These are phyloP conservation scores for Candida lessepsii DNA, from an alignment of 805 yeast genomes.

Conservation along the genomic window DNA sequence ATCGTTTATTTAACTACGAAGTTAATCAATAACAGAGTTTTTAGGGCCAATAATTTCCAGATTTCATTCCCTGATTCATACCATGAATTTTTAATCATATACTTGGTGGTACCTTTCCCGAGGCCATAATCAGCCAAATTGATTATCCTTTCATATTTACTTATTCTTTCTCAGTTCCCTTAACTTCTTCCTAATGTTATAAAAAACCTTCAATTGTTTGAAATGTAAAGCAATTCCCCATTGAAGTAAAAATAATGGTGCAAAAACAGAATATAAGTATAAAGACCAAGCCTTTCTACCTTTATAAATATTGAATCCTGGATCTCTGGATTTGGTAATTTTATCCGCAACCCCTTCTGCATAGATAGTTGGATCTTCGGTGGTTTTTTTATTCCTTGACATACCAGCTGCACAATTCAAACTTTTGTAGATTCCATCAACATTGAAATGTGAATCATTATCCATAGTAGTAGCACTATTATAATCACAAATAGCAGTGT, in stretches of 20 bases:
- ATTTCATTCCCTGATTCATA: too few relatives aligned
- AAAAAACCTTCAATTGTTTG: slow-evolving; percentile 25
- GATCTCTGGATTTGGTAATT: slow-evolving; percentile 17
- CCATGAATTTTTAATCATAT: too few relatives aligned
- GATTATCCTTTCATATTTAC: too few relatives aligned
- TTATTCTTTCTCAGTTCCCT: not conserved
- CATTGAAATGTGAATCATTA: slow-evolving; percentile 8
- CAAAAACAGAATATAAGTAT: slow-evolving; percentile 18
- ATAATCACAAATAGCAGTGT: slow-evolving; percentile 17
- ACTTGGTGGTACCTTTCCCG: too few relatives aligned
- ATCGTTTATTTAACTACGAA: too few relatives aligned
- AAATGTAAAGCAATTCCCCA: slow-evolving; percentile 21
- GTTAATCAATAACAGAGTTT: too few relatives aligned
- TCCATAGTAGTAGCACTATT: not conserved
- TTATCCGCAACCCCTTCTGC: slow-evolving; percentile 25
- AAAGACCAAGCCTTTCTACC: slow-evolving; percentile 24
- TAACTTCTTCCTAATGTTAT: slow-evolving; percentile 17
- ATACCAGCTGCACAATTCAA: slow-evolving; percentile 19
- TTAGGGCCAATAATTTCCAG: too few relatives aligned
- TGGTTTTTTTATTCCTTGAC: slow-evolving; percentile 20
- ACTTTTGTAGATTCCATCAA: slow-evolving; percentile 19
- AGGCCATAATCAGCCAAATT: too few relatives aligned
- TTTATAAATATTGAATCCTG: slow-evolving; percentile 29
- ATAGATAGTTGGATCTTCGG: slow-evolving; percentile 22
- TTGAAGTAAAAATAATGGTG: slow-evolving; percentile 28